Percentiles rank a stretch among this genome's conserved stretches.
Evolutionary conservation across 225 moss, liverwort and hornwort species (phyloP).

Genomic region (Physcomitrellopsis africana): DNA sequence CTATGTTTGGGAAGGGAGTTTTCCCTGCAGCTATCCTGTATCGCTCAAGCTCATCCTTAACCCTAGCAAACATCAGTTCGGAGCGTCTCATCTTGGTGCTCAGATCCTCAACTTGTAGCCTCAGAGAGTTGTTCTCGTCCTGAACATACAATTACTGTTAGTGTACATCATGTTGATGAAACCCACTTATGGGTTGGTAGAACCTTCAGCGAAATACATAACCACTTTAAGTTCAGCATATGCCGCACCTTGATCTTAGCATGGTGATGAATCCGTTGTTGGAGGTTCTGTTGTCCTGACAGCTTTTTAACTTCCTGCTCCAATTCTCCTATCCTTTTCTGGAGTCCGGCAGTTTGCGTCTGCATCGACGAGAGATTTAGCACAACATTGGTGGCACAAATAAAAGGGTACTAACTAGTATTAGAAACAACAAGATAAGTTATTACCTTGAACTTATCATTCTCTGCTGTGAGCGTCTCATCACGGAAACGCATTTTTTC

Average conservation of each 20-base stretch:
- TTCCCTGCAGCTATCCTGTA: slow-evolving; percentile 85
- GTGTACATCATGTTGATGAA: not conserved
- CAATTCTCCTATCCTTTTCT: slow-evolving; percentile 62
- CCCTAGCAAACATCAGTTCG: slow-evolving; percentile 75
- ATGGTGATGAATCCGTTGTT: slow-evolving; percentile 96
- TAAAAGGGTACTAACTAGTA: not conserved
- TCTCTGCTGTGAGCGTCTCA: slow-evolving; percentile 63
- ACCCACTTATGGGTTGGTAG: not conserved
- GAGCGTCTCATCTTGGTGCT: slow-evolving; percentile 67
- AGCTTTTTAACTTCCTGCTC: slow-evolving; percentile 87
- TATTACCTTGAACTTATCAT: slow-evolving; percentile 71
- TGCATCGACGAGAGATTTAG: slow-evolving; percentile 36
- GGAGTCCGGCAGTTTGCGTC: slow-evolving; percentile 54
- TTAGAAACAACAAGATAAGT: not conserved
- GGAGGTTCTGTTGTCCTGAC: slow-evolving; percentile 92
- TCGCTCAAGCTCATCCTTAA: slow-evolving; percentile 81
- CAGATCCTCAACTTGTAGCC: slow-evolving; percentile 77
- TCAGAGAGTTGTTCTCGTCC: slow-evolving; percentile 85
- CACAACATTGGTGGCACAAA: not conserved
- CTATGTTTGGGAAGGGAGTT: slow-evolving; percentile 74
- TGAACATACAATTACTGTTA: slow-evolving; percentile 23
- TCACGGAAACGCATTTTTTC: slow-evolving; percentile 84
- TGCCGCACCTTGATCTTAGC: slow-evolving; percentile 89
- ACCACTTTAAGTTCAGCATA: not conserved
- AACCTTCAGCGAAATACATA: not conserved